These are phyloP conservation scores for Dothistroma septosporum DNA, from an alignment of 2,329 filamentous ascomycete species.

Conservation along the genomic window DNA sequence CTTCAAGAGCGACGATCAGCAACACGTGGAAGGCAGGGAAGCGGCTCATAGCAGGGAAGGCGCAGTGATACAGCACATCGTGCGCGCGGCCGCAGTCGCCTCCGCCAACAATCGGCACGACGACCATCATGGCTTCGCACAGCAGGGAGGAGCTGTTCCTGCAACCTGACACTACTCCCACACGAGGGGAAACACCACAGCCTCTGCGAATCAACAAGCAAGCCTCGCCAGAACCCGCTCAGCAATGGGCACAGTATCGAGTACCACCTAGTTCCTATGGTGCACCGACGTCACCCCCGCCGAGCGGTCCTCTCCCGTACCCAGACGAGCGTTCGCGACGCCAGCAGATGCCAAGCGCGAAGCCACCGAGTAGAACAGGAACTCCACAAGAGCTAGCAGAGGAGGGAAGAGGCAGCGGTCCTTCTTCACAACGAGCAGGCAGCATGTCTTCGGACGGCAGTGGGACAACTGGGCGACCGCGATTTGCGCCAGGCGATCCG, in stretches of 20 bases:
- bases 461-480: conserved; percentile 32
- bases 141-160: conserved; percentile 24
- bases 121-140: conserved; percentile 12
- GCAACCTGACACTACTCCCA: conserved; percentile 15
- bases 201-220: conserved; percentile 34
- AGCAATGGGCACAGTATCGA: conserved; percentile 35
- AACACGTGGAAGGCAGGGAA: conserved; percentile 6
- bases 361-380: conserved; percentile 23
- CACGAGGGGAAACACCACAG: conserved; percentile 25
- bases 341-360: conserved; percentile 19
- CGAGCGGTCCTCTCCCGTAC: conserved; percentile 30
- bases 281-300: conserved; percentile 32
- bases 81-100: neutral
- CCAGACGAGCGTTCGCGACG: conserved; percentile 28
- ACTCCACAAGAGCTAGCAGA: conserved; percentile 29
- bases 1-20: neutral
- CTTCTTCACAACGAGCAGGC: conserved; percentile 21
- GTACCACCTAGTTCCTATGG: conserved; percentile 31
- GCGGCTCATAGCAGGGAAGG: neutral
- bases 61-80: neutral
- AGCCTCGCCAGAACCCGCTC: conserved; percentile 20
- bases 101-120: neutral
- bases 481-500: conserved; percentile 48
- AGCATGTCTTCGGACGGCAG: conserved; percentile 33
- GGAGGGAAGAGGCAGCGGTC: conserved; percentile 23